A percentile compares a stretch with the other conserved stretches of the same genome.
These are phyloP conservation scores for Aspergillus japonicus DNA, from an alignment of 2,329 filamentous ascomycete genomes.

Conservation along the genomic window DNA sequence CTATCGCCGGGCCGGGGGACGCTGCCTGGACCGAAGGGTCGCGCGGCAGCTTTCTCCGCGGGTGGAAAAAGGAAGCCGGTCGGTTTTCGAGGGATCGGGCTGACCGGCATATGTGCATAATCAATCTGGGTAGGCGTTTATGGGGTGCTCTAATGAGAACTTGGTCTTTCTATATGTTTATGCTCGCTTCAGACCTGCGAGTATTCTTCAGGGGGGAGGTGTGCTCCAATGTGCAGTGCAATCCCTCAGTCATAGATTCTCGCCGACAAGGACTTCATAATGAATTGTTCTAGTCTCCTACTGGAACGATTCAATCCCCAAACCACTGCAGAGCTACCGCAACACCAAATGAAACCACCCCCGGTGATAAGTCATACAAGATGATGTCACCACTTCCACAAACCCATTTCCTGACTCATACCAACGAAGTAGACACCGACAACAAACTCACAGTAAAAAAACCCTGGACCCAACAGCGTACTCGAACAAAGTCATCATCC, in stretches of 20 bases:
- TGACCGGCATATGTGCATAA: slow-evolving; percentile 6
- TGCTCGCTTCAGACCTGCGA: background rate
- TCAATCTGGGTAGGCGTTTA: slow-evolving; percentile 8
- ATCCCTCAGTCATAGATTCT: background rate
- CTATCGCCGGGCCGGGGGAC: background rate
- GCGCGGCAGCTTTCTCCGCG: background rate
- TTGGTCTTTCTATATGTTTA: background rate
- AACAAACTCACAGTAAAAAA: no score
- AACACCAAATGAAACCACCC: background rate
- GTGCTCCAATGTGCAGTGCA: background rate
- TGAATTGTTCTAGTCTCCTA: no score
- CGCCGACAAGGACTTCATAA: background rate
- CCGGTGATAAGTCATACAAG: no score
- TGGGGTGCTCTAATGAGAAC: slow-evolving; percentile 2
- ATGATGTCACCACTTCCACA: slow-evolving; percentile 1
- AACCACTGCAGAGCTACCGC: background rate
- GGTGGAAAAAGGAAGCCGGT: background rate
- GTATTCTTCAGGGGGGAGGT: no score
- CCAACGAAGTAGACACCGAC: no score
- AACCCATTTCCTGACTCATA: no score
- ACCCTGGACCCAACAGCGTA: no score
- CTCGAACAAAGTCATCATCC: no score
- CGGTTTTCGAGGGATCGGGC: background rate
- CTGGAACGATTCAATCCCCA: background rate
- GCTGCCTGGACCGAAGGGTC: background rate